Evolutionary conservation across 2,329 filamentous ascomycete genomes (phyloP).

Genomic region (Diatrype stigma): DNA sequence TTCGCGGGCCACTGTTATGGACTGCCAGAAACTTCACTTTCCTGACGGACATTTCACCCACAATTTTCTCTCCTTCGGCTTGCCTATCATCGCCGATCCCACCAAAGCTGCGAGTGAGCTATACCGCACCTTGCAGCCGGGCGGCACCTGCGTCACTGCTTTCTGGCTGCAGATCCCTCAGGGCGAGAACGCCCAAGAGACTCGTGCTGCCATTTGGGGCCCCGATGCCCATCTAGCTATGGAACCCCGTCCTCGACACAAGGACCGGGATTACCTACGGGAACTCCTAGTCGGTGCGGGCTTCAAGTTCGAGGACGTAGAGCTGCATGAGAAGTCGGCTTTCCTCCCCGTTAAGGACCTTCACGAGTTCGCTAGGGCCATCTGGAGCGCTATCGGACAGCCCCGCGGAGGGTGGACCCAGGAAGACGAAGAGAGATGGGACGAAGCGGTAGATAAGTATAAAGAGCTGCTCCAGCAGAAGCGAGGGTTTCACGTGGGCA

Average conservation of each 20-base stretch:
- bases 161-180: conserved; percentile 17
- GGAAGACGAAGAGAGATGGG: conserved; percentile 15
- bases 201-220: conserved; percentile 11
- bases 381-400: conserved; percentile 16
- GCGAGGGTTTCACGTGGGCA: conserved; percentile 8
- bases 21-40: conserved; percentile 13
- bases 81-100: conserved; percentile 14
- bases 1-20: conserved; percentile 11
- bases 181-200: conserved; percentile 12
- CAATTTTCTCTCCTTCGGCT: conserved; percentile 15
- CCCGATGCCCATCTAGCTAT: conserved; percentile 9
- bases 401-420: conserved; percentile 12
- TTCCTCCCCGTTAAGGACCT: conserved; percentile 10
- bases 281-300: conserved; percentile 10
- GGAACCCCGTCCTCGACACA: conserved; percentile 13
- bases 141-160: conserved; percentile 14
- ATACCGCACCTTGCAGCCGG: conserved; percentile 12
- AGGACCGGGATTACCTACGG: conserved; percentile 8
- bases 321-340: conserved; percentile 11
- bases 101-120: conserved; percentile 11
- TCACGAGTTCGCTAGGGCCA: conserved; percentile 11
- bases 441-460: conserved; percentile 13
- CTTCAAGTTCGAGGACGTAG: conserved; percentile 7
- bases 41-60: conserved; percentile 13
- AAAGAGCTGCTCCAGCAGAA: conserved; percentile 11